phyloP scores from a whole-genome alignment of 2,329 filamentous ascomycete species.

The Aspergillus eucalypticola region DNA sequence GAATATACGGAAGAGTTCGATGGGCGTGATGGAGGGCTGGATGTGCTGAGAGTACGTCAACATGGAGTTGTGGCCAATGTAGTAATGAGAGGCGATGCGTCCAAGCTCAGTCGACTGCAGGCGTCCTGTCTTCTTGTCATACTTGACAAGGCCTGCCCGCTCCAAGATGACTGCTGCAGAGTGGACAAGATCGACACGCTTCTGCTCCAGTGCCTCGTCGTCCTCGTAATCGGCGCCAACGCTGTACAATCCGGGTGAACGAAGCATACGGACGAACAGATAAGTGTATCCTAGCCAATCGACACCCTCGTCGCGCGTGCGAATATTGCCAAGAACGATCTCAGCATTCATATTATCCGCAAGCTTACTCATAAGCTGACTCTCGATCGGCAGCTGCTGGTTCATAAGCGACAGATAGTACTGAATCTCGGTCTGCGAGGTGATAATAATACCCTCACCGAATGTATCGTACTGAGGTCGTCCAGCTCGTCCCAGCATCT shows the following conservation, averaged over 20 bases:
- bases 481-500: constrained; percentile 97
- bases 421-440: constrained; percentile 88
- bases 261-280: constrained; percentile 94
- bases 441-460: constrained; percentile 98
- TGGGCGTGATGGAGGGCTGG: constrained; percentile 86
- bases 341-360: constrained; percentile 97
- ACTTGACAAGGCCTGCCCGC: constrained; percentile 86
- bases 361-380: constrained; percentile 87
- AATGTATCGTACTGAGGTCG: constrained; percentile 97
- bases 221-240: constrained; percentile 95
- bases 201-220: constrained; percentile 88
- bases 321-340: constrained; percentile 89
- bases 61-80: constrained; percentile 96
- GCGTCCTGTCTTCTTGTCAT: constrained; percentile 88
- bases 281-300: constrained; percentile 99
- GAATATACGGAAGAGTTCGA: constrained; percentile 96
- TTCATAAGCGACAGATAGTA: constrained; percentile 97
- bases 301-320: constrained; percentile 91
- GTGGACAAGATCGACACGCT: constrained; percentile 94
- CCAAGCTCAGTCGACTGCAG: constrained; percentile 91
- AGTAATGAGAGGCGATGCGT: constrained; percentile 95
- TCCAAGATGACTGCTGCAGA: constrained; percentile 86
- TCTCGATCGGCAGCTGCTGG: constrained; percentile 95
- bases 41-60: constrained; percentile 94
- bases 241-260: constrained; percentile 90